Conservation (phyloP, 495 filamentous ascomycete species). For the Terfezia claveryi region DNA sequence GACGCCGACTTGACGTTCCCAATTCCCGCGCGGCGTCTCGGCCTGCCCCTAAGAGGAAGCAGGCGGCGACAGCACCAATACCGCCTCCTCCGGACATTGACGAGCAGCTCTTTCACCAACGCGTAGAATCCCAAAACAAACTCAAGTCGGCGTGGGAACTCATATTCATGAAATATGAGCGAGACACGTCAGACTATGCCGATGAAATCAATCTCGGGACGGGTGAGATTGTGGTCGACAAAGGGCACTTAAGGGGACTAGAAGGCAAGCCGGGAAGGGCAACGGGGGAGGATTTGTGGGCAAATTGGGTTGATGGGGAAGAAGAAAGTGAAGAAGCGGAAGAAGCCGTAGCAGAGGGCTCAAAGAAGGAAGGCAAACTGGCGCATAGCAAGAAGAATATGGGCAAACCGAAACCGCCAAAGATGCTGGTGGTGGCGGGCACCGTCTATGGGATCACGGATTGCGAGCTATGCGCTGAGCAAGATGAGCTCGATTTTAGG, state of each 20-base stretch:
- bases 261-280: neutral
- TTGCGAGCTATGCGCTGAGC: neutral
- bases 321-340: neutral
- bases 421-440: neutral
- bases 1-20: neutral
- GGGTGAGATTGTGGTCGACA: conserved; percentile 60
- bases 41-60: neutral
- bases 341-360: neutral
- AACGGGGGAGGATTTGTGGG: neutral
- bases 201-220: conserved; percentile 65
- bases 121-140: conserved; percentile 19
- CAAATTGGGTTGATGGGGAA: neutral
- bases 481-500: neutral
- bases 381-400: too few relatives aligned
- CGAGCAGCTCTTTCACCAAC: neutral
- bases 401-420: neutral
- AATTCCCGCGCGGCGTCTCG: neutral
- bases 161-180: conserved; percentile 73
- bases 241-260: conserved; percentile 38
- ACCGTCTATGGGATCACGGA: neutral
- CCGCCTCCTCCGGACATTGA: neutral
- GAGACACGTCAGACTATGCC: conserved; percentile 57
- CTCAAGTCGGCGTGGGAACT: conserved; percentile 63
- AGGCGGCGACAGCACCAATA: too few relatives aligned
- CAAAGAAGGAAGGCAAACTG: neutral